Conservation (phyloP, 2,329 filamentous ascomycete genomes). For the Dothistroma septosporum region DNA sequence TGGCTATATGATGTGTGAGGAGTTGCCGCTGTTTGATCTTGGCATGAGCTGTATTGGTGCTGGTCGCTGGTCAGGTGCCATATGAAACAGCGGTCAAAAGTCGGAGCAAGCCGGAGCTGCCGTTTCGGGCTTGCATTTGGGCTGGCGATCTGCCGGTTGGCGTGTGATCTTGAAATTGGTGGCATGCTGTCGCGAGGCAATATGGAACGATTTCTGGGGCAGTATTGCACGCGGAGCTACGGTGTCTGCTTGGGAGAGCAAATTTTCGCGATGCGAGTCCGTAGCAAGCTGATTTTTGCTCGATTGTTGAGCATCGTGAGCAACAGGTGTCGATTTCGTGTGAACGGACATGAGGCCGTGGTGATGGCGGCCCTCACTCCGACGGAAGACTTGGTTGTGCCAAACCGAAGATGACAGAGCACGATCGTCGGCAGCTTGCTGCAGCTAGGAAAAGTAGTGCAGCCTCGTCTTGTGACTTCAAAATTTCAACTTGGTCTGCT, state of each 20-base stretch:
- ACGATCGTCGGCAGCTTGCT: neutral
- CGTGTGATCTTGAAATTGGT: neutral
- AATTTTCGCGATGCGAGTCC: too few relatives aligned
- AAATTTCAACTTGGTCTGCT: too few relatives aligned
- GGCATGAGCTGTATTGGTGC: neutral
- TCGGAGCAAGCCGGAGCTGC: neutral
- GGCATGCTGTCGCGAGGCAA: neutral
- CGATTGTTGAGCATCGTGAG: neutral
- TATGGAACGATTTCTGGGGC: neutral
- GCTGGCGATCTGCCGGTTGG: neutral
- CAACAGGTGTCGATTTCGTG: neutral
- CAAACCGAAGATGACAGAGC: neutral
- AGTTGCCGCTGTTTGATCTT: neutral
- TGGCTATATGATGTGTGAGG: neutral
- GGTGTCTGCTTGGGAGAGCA: neutral
- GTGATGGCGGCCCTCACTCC: neutral
- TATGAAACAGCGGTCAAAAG: neutral
- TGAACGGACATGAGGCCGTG: neutral
- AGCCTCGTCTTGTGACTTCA: neutral
- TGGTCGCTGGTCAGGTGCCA: neutral
- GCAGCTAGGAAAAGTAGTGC: neutral
- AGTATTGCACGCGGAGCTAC: neutral
- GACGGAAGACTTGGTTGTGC: neutral
- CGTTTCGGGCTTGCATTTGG: neutral
- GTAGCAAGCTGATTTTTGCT: neutral